A percentile compares a stretch with the other conserved stretches of the same genome.
Evolutionary conservation across 257 asterid genomes (phyloP).

Genomic region (Nyctanthes arbortristis): DNA sequence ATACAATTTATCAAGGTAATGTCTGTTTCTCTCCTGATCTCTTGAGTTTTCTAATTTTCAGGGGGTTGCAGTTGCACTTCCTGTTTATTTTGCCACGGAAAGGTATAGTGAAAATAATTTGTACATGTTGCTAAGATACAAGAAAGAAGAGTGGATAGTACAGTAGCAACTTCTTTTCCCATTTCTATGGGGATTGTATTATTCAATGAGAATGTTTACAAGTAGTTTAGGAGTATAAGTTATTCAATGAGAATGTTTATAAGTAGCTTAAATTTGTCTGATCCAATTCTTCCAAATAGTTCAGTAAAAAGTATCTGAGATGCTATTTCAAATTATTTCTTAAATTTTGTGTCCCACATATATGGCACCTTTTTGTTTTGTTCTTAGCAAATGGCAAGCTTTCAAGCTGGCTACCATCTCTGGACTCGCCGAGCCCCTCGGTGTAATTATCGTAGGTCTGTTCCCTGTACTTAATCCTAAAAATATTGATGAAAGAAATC

Average conservation of each 20-base stretch:
- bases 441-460: constrained; percentile 94
- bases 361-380: constrained; percentile 22
- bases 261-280: background rate
- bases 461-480: constrained; percentile 16
- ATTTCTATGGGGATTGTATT: background rate
- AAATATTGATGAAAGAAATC: background rate
- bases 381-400: constrained; percentile 95
- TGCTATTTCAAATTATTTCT: constrained; percentile 9
- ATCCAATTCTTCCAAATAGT: background rate
- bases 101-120: constrained; percentile 46
- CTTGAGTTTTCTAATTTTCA: constrained; percentile 33
- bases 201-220: too few relatives aligned
- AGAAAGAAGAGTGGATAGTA: background rate
- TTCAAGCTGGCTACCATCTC: constrained; percentile 96
- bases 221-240: too few relatives aligned
- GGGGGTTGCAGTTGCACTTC: constrained; percentile 99
- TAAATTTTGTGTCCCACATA: background rate
- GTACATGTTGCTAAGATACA: background rate
- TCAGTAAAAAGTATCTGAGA: background rate
- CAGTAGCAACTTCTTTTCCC: background rate
- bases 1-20: background rate
- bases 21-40: background rate
- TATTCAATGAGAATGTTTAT: too few relatives aligned
- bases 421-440: constrained; percentile 96
- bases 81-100: constrained; percentile 90